Evolutionary conservation across 2,329 filamentous ascomycete genomes (phyloP), one percentile per base, ranked within the genome.

Genomic region (Xylariomycetidae sp.): DNA sequence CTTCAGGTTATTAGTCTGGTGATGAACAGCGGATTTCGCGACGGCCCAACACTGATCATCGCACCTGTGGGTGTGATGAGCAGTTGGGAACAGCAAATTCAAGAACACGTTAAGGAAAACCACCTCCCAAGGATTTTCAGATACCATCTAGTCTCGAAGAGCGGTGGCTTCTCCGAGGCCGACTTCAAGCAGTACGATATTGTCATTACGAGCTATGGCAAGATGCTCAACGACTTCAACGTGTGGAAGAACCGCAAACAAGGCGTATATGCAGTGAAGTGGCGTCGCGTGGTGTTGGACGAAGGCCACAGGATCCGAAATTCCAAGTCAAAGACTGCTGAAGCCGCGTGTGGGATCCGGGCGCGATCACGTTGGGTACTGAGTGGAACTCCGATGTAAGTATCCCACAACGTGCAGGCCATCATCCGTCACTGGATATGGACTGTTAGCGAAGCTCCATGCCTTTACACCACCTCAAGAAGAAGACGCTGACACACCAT

Each of bases 291-390:
- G 8, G 81, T 93, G 9, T 67, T 93, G 5, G 86, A 93, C 44
- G 86, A 93, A 63, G 86, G 85, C 1, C 88, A 95, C 50, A 79
- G 67, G 1, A 88, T 94, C 38, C 76, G 88, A 10, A 93, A 93
- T 39, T 75, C 81, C 4, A 73, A 72, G 32, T 83, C 86, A 0
- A 86, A 86, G 52, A 75, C 73, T 27, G 76, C 85, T 0, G 59
- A 79, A 35, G 84, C 87, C 4, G 82, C 79, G 2, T 79, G 70
- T 38, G 68, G 69, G 24, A 59, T 94, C 5, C 63, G 74, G 29
- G 82, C 86, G 2, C 70, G 77, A 32, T 86, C 83, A 8, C 73
- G 82, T 46, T 94, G 88, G 88, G 76, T 82, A 1, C 60, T 90
- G 15, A 86, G 82, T 0, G 85, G 85, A 30, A 90, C 86, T 0